These are phyloP conservation scores for Adenanthera pavonina DNA, from an alignment of 306 rosid genomes.

Conservation along the genomic window DNA sequence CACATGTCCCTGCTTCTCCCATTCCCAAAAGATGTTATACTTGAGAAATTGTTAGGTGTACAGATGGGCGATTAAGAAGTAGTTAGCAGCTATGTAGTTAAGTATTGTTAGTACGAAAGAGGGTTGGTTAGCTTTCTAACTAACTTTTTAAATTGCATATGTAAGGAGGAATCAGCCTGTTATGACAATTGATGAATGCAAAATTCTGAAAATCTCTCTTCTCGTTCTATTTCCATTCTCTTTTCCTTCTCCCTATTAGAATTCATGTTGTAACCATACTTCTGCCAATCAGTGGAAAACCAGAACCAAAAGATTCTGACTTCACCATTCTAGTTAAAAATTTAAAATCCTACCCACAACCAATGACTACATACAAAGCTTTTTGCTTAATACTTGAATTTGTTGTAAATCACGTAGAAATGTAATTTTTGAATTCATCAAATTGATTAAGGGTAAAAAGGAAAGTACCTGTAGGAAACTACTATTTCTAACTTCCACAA, in stretches of 20 bases:
- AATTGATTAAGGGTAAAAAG: neutral
- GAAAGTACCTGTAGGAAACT: constrained; percentile 47
- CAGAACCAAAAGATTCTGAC: neutral
- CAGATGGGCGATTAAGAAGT: neutral
- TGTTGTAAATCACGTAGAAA: neutral
- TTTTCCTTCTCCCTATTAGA: neutral
- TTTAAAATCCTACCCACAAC: constrained; percentile 20
- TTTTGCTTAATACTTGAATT: neutral
- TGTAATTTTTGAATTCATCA: constrained; percentile 3
- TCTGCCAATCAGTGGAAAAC: constrained; percentile 9
- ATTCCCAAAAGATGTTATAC: neutral
- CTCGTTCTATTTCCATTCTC: neutral
- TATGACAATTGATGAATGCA: neutral
- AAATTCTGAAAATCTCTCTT: neutral
- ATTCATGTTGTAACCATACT: neutral
- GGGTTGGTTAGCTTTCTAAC: neutral
- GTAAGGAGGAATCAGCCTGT: neutral
- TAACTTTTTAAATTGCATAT: neutral
- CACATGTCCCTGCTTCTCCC: neutral
- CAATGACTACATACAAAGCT: neutral
- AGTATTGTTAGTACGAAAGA: neutral
- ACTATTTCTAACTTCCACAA: constrained; percentile 41
- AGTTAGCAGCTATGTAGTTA: neutral
- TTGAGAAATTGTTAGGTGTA: neutral
- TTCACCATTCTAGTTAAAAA: constrained; percentile 9